A percentile compares a stretch with the other conserved stretches of the same genome.
These are phyloP conservation scores for Wallacemonas collosoma DNA, from an alignment of 208 protist species.

Conservation along the genomic window DNA sequence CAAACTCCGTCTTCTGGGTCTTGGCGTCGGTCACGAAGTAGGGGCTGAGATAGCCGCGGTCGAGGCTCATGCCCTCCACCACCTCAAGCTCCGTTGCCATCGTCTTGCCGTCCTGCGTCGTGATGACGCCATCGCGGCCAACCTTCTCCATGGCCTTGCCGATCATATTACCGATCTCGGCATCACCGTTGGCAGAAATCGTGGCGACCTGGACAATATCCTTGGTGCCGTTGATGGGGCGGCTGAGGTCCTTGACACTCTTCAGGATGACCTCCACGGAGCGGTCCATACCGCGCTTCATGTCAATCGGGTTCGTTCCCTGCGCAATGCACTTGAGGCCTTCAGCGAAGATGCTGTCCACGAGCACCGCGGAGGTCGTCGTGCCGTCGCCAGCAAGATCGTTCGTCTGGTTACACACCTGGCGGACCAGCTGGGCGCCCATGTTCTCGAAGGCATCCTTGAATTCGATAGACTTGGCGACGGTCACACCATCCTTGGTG, in stretches of 20 bases:
- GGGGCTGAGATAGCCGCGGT: slow-evolving; percentile 98
- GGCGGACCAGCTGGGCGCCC: slow-evolving; percentile 97
- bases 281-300: slow-evolving; percentile 98
- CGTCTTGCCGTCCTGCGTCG: slow-evolving; percentile 98
- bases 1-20: slow-evolving; percentile 95
- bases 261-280: slow-evolving; percentile 93
- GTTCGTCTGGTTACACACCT: slow-evolving; percentile 98
- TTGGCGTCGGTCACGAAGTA: slow-evolving; percentile 99
- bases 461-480: slow-evolving; percentile 99
- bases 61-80: slow-evolving; percentile 98
- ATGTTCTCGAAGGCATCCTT: slow-evolving; percentile 98
- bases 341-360: slow-evolving; percentile 98
- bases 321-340: slow-evolving; percentile 97
- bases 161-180: slow-evolving; percentile 97
- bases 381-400: slow-evolving; percentile 98
- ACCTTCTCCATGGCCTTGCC: slow-evolving; percentile 99
- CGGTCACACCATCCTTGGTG: slow-evolving; percentile 99
- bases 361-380: slow-evolving; percentile 99
- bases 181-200: slow-evolving; percentile 99
- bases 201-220: slow-evolving; percentile 98
- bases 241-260: slow-evolving; percentile 89
- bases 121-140: slow-evolving; percentile 99
- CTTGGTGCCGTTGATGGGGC: slow-evolving; percentile 94
- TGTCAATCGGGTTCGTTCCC: slow-evolving; percentile 99
- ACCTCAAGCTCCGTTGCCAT: slow-evolving; percentile 97